These are phyloP conservation scores for Dactylis glomerata DNA, from an alignment of 176 grass and related monocot genomes.

Conservation along the genomic window DNA sequence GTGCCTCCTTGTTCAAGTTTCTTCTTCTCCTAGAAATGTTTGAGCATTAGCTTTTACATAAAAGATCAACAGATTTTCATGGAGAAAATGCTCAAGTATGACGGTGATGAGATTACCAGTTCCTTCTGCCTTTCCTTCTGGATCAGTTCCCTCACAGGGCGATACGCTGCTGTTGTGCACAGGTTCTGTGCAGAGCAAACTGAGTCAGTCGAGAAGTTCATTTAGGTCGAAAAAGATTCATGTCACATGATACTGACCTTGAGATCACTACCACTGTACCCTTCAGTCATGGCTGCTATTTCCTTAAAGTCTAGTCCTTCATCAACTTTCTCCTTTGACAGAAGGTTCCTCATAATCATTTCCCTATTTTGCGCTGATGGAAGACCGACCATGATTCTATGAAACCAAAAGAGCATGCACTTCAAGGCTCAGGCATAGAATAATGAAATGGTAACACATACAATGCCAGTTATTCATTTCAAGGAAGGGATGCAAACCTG, in stretches of 20 bases:
- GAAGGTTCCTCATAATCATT: slow-evolving; percentile 67
- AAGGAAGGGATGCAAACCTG: slow-evolving; percentile 47
- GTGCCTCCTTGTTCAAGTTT: slow-evolving; percentile 39
- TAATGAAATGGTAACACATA: slow-evolving; percentile 8
- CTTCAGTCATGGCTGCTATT: slow-evolving; percentile 84
- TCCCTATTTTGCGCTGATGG: slow-evolving; percentile 75
- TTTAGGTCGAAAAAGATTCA: slow-evolving; percentile 1
- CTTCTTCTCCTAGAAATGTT: slow-evolving; percentile 47
- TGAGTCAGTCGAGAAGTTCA: neutral
- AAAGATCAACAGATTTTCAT: neutral
- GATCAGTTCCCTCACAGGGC: slow-evolving; percentile 88
- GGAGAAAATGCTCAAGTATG: neutral
- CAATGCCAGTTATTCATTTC: neutral
- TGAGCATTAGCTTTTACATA: neutral
- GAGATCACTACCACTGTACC: slow-evolving; percentile 89
- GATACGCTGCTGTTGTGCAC: slow-evolving; percentile 86
- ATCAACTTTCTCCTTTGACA: slow-evolving; percentile 79
- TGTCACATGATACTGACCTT: slow-evolving; percentile 58
- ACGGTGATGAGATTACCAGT: slow-evolving; percentile 47
- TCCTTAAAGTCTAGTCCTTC: slow-evolving; percentile 73
- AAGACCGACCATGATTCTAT: slow-evolving; percentile 89
- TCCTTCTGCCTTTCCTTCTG: slow-evolving; percentile 88
- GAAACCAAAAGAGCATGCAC: slow-evolving; percentile 16
- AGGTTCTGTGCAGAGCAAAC: slow-evolving; percentile 56
- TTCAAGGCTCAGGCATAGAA: slow-evolving; percentile 23